Evolutionary conservation across 2,329 filamentous ascomycete species (phyloP).

Genomic region (Fusarium incarnatum): DNA sequence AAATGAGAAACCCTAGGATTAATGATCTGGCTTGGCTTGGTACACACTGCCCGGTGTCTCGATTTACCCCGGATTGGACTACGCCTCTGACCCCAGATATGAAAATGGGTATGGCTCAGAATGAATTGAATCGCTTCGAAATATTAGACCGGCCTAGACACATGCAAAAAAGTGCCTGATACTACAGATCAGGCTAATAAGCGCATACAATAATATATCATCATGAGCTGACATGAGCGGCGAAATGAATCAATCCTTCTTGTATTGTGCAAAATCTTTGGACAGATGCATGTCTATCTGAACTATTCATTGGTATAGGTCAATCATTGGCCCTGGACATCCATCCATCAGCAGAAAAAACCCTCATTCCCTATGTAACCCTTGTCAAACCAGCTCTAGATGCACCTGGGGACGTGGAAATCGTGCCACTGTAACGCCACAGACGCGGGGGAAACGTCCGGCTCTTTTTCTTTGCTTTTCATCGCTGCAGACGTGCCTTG

Average conservation of each 20-base stretch:
- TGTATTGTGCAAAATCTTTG: constrained; percentile 23
- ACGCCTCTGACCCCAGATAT: constrained; percentile 26
- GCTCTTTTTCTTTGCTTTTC: constrained; percentile 22
- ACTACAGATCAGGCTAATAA: constrained; percentile 24
- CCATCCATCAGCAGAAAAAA: constrained; percentile 16
- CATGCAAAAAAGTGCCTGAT: constrained; percentile 15
- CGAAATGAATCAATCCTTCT: constrained; percentile 37
- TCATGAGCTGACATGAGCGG: constrained; percentile 40
- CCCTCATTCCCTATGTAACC: constrained; percentile 11
- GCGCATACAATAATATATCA: constrained; percentile 35
- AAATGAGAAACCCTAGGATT: constrained; percentile 19
- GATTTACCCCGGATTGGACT: constrained; percentile 22
- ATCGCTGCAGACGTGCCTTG: constrained; percentile 33
- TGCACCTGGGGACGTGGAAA: constrained; percentile 40
- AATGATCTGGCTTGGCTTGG: constrained; percentile 33
- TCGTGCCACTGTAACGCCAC: constrained; percentile 48
- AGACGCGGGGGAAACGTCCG: constrained; percentile 23
- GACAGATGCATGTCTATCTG: constrained; percentile 15
- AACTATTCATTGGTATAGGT: constrained; percentile 29
- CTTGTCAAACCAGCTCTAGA: constrained; percentile 34
- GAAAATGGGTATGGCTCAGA: constrained; percentile 29
- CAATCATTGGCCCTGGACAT: constrained; percentile 4
- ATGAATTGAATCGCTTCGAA: constrained; percentile 29
- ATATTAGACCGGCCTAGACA: constrained; percentile 13
- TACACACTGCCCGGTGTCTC: constrained; percentile 29